These are phyloP conservation scores for Hymenoscyphus infarciens DNA, from an alignment of 2,329 filamentous ascomycete genomes.

Conservation along the genomic window DNA sequence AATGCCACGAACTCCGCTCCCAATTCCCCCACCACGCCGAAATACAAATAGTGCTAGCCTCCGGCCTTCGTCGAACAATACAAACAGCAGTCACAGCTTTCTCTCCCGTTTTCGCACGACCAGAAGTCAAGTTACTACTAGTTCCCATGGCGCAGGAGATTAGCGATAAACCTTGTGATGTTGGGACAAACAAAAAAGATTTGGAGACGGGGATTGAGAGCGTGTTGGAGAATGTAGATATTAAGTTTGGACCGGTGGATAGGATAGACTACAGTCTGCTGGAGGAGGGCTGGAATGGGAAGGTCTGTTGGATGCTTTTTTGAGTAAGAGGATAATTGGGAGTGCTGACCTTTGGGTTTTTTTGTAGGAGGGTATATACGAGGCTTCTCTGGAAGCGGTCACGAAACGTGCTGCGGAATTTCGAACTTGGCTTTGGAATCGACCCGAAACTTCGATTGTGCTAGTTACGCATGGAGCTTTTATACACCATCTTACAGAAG, in stretches of 20 bases:
- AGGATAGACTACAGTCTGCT: slow-evolving; percentile 20
- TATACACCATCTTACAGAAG: slow-evolving; percentile 22
- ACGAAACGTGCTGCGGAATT: slow-evolving; percentile 17
- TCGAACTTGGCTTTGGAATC: slow-evolving; percentile 17
- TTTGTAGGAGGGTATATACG: slow-evolving; percentile 19
- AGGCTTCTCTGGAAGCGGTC: slow-evolving; percentile 17
- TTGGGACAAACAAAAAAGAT: slow-evolving; percentile 13
- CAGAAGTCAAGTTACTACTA: slow-evolving; percentile 17
- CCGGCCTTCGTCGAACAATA: slow-evolving; percentile 74
- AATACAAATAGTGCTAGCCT: slow-evolving; percentile 68
- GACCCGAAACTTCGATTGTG: slow-evolving; percentile 19
- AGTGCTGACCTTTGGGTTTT: background rate
- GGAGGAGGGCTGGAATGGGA: slow-evolving; percentile 21
- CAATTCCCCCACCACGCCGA: slow-evolving; percentile 61
- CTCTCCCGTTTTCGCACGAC: slow-evolving; percentile 12
- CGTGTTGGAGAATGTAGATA: slow-evolving; percentile 14
- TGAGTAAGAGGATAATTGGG: background rate
- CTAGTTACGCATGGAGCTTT: slow-evolving; percentile 24
- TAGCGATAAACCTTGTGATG: slow-evolving; percentile 21
- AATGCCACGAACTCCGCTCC: slow-evolving; percentile 62
- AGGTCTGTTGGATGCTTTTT: slow-evolving; percentile 13
- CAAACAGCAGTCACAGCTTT: slow-evolving; percentile 72
- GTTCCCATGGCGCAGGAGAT: slow-evolving; percentile 22
- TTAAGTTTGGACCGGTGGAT: slow-evolving; percentile 12
- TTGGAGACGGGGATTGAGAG: slow-evolving; percentile 10